Evolutionary conservation across 192 early-diverging fungal genomes (phyloP), one percentile per base, ranked within the genome.

Genomic region (Podila minutissima): DNA sequence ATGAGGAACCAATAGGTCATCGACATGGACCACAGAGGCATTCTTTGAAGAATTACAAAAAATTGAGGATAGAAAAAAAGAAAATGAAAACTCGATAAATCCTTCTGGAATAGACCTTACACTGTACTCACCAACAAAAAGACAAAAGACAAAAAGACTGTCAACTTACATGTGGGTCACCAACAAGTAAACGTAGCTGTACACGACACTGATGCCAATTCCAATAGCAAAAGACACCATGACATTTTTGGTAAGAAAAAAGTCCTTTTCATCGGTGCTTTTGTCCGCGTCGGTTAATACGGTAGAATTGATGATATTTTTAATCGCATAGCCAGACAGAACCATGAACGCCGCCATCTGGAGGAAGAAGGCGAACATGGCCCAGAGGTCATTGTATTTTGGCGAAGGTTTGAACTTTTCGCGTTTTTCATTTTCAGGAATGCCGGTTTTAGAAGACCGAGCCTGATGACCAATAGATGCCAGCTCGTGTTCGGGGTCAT

Each of bases 181-280:
- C 4, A 86, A 29, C 69, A 89, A 63, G 67, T 91, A 91, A 19
- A 85, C 35, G 63, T 64, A 64, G 41, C 63, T 64, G 41, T 64
- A 64, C 35, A 64, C 63, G 11, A 89, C 49, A 63, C 89, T 89
- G 50, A 91, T 75, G 29, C 86, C 82, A 50, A 89, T 82, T 87
- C 82, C 74, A 87, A 85, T 63, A 87, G 83, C 32, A 86, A 81
- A 72, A 88, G 88, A 46, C 24, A 64, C 10, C 35, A 64, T 64
- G 63, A 64, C 63, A 48, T 64, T 64, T 64, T 19, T 29, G 63
- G 63, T 46, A 64, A 64, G 63, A 49, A 64, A 64, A 50, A 64
- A 64, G 41, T 64, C 63, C 63, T 64, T 64, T 48, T 64, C 63
- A 49, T 46, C 11, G 12, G 41, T 64, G 63, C 12, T 11, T 64